These are phyloP conservation scores for Turritis glabra DNA, from an alignment of 345 rosid species.

Conservation along the genomic window DNA sequence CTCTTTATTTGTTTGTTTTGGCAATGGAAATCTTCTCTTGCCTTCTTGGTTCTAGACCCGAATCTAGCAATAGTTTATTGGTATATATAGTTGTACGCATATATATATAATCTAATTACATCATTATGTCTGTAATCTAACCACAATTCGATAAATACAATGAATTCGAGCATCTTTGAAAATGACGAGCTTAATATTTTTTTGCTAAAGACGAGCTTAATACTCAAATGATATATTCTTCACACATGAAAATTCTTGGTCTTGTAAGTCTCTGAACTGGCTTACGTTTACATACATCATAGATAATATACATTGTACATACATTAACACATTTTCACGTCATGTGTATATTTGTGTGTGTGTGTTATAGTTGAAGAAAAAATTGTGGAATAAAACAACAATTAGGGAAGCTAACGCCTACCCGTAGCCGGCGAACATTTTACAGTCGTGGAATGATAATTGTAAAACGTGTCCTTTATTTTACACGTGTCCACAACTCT, in stretches of 20 bases:
- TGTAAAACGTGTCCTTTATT: neutral
- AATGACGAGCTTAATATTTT: neutral
- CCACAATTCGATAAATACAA: neutral
- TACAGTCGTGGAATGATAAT: neutral
- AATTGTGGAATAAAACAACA: neutral
- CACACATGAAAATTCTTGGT: neutral
- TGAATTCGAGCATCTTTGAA: neutral
- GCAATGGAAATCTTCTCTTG: neutral
- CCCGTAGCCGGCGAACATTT: neutral
- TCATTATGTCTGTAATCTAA: neutral
- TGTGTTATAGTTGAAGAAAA: neutral
- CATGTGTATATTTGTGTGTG: neutral
- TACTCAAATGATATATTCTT: neutral
- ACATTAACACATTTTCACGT: neutral
- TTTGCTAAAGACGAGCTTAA: neutral
- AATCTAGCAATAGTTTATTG: neutral
- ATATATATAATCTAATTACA: neutral
- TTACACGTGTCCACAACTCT: neutral
- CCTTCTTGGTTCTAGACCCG: neutral
- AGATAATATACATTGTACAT: neutral
- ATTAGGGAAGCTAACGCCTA: neutral
- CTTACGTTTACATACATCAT: constrained; percentile 13
- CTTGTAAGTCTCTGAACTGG: neutral
- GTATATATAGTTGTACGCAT: neutral
- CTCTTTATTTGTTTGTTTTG: constrained; percentile 16